Conservation (phyloP, 106 monocot genomes). For the Apostasia ramifera region DNA sequence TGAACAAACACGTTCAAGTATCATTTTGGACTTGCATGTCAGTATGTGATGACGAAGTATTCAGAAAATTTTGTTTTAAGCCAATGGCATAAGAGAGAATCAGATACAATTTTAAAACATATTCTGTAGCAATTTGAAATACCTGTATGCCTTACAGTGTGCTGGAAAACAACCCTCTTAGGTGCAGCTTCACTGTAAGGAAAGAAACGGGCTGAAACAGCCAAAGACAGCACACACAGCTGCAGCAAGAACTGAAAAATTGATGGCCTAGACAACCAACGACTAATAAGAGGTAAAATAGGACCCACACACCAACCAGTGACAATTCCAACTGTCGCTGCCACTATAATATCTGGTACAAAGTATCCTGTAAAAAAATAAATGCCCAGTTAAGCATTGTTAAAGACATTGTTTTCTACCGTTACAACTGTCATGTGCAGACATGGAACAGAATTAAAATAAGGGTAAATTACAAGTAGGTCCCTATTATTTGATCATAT, state of each 20-base stretch:
- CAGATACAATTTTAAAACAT: neutral
- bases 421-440: neutral
- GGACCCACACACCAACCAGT: conserved; percentile 89
- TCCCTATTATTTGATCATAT: too few species aligned
- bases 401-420: neutral
- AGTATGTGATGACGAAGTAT: too few species aligned
- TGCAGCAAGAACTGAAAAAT: conserved; percentile 69
- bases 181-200: conserved; percentile 82
- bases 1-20: too few species aligned
- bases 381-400: neutral
- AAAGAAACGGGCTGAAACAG: conserved; percentile 78
- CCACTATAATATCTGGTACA: conserved; percentile 78
- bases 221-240: conserved; percentile 57
- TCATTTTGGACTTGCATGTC: too few species aligned
- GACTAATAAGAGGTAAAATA: conserved; percentile 62
- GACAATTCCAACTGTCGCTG: conserved; percentile 65
- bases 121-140: neutral
- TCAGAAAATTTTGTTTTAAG: too few species aligned
- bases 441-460: neutral
- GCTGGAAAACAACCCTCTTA: conserved; percentile 90
- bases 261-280: conserved; percentile 60
- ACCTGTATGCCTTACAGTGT: conserved; percentile 65
- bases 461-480: too few species aligned
- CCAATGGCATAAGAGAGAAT: conserved; percentile 2
- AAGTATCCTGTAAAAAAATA: conserved; percentile 71